These are phyloP conservation scores for Coniella lustricola DNA, from an alignment of 2,329 filamentous ascomycete genomes.

Conservation along the genomic window DNA sequence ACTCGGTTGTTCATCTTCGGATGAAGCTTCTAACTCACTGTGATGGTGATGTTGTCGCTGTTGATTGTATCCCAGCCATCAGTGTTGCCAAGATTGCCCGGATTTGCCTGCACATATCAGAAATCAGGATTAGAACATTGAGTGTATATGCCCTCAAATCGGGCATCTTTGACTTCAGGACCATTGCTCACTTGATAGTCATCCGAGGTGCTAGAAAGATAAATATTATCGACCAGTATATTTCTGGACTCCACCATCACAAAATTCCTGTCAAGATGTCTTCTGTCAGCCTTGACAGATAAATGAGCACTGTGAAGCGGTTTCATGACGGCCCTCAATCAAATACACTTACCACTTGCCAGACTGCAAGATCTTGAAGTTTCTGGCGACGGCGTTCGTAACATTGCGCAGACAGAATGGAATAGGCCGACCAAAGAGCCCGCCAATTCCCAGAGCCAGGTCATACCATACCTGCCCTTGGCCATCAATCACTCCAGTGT, in stretches of 20 bases:
- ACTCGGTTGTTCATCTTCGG: background rate
- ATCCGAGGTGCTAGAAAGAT: conserved; percentile 2
- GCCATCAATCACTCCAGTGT: conserved; percentile 3
- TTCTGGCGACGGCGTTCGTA: conserved; percentile 2
- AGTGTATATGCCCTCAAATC: no score
- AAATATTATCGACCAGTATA: conserved; percentile 1
- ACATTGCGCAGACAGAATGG: conserved; percentile 7
- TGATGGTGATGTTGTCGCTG: conserved; percentile 2
- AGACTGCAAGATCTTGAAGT: conserved; percentile 7
- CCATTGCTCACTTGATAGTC: conserved; percentile 2
- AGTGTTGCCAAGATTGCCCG: conserved; percentile 6
- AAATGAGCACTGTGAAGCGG: no score
- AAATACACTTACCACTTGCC: conserved; percentile 6
- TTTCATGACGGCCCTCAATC: no score
- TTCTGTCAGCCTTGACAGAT: no score
- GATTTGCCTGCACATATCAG: conserved; percentile 7
- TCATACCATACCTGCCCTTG: conserved; percentile 8
- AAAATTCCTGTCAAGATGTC: background rate
- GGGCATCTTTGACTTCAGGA: no score
- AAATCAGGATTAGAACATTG: background rate
- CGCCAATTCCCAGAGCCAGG: conserved; percentile 5
- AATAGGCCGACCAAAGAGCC: conserved; percentile 6
- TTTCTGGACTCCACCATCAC: conserved; percentile 8
- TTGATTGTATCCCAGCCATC: conserved; percentile 6
- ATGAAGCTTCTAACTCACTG: background rate